Percentiles rank a stretch among this genome's conserved stretches.
These are phyloP conservation scores for Acrodontium crateriforme DNA, from an alignment of 2,329 filamentous ascomycete species.

Conservation along the genomic window DNA sequence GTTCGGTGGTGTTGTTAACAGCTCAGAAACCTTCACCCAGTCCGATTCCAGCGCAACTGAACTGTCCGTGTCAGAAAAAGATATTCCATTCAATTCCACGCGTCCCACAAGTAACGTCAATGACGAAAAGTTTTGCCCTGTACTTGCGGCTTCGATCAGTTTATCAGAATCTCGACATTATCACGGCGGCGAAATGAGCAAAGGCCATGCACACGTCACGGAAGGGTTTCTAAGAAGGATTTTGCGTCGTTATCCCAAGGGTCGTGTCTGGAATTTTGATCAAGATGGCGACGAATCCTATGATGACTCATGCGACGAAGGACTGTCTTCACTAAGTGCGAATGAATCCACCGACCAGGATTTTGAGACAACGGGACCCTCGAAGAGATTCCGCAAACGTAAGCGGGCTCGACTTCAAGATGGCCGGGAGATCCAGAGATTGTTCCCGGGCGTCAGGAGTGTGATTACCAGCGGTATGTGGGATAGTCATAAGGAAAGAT, in stretches of 20 bases:
- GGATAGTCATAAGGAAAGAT: constrained; percentile 34
- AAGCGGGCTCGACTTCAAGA: constrained; percentile 5
- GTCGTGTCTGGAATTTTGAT: constrained; percentile 15
- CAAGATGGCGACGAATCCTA: constrained; percentile 6
- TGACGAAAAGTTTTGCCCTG: too few relatives aligned
- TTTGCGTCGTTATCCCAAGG: constrained; percentile 11
- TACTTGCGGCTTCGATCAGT: too few relatives aligned
- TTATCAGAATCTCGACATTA: too few relatives aligned
- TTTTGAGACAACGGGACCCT: not conserved
- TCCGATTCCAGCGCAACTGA: constrained; percentile 3
- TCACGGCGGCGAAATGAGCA: too few relatives aligned
- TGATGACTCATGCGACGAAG: constrained; percentile 4
- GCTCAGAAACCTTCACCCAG: constrained; percentile 4
- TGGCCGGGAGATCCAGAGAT: constrained; percentile 12
- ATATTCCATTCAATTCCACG: too few relatives aligned
- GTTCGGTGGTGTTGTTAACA: constrained; percentile 13
- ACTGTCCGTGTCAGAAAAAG: too few relatives aligned
- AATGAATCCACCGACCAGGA: not conserved
- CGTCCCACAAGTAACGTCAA: too few relatives aligned
- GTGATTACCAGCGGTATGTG: constrained; percentile 39
- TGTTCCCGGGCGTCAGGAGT: constrained; percentile 34
- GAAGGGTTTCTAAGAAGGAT: constrained; percentile 12
- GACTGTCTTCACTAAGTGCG: not conserved
- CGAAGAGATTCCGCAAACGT: not conserved
- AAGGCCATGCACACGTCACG: too few relatives aligned